Base-by-base conservation (phyloP, 306 rosid genomes). In the Cicer pinnatifidum region DNA sequence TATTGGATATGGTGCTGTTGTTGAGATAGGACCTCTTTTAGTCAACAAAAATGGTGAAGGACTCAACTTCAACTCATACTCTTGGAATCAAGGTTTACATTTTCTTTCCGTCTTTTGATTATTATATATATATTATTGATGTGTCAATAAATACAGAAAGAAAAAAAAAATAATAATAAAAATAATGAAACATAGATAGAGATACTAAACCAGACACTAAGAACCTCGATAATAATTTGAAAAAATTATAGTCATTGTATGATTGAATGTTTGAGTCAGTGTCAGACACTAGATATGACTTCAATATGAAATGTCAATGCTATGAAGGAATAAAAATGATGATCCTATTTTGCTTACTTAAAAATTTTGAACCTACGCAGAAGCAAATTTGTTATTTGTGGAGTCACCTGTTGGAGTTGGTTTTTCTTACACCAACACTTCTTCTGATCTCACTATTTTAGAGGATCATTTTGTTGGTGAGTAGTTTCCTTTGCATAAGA, bases 381-480 rank as follows among this genome's bases (percentile, higher is more conserved):
- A 86, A 72, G 84, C 88, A 66, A 86, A 84, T 73, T 79, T 86
- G 80, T 62, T 86, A 58, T 86, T 86, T 76, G 77, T 84, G 75
- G 90, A 86, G 56, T 86, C 90, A 9, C 90, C 90, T 1, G 90
- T 84, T 64, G 90, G 90, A 76, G 88, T 86, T 63, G 90, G 90
- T 5, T 86, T 86, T 69, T 86, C 90, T 76, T 86, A 84, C 64
- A 81, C 88, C 0, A 84, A 84, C 50, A 86, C 80, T 11, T 81
- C 90, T 47, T 86, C 90, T 86, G 90, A 86, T 76, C 82, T 83
- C 43, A 76, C 88, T 69, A 79, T 44, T 51, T 51, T 86, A 67
- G 86, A 82, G 60, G 90, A 86, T 79, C 61, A 66, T 67, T 76
- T 86, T 76, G 88, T 84, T 10, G 90, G 90, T 86, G 40, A 73